These are phyloP conservation scores for Pseudogymnoascus sp. DNA, from an alignment of 2,329 filamentous ascomycete genomes.

Conservation along the genomic window DNA sequence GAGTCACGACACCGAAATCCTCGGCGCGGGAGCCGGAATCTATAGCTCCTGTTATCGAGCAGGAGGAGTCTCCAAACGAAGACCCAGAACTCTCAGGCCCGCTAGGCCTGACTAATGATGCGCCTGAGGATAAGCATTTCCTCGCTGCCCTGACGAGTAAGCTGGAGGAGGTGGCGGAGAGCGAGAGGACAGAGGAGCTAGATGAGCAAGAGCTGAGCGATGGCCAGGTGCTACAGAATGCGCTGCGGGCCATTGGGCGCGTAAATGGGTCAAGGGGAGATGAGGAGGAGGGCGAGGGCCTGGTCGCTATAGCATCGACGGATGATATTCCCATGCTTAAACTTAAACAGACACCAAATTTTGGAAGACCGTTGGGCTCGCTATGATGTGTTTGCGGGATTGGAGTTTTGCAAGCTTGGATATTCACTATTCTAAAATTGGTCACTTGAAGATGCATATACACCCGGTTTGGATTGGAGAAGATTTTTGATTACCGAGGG, in stretches of 20 bases:
- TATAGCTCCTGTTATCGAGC: constrained; percentile 5
- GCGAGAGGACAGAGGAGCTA: neutral
- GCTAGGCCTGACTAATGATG: constrained; percentile 46
- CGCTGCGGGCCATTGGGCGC: constrained; percentile 11
- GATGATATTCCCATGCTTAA: constrained; percentile 21
- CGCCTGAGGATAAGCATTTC: constrained; percentile 47
- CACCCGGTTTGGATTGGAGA: neutral
- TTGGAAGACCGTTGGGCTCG: constrained; percentile 22
- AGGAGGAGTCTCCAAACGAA: constrained; percentile 6
- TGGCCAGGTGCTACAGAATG: constrained; percentile 20
- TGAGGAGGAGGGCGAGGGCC: constrained; percentile 13
- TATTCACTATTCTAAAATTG: neutral
- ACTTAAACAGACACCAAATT: constrained; percentile 23
- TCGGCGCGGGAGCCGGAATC: neutral
- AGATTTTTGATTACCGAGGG: neutral
- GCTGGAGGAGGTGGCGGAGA: constrained; percentile 28
- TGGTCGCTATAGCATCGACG: constrained; percentile 14
- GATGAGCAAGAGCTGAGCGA: constrained; percentile 16
- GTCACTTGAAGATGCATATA: constrained; percentile 2
- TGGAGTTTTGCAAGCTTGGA: neutral
- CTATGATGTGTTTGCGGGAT: neutral
- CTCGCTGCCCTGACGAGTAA: constrained; percentile 42
- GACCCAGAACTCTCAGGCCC: constrained; percentile 43
- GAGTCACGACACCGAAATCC: constrained; percentile 21
- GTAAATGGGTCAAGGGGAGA: constrained; percentile 4